These are phyloP conservation scores for Saturnispora mendoncae DNA, from an alignment of 805 yeast genomes.

Conservation along the genomic window DNA sequence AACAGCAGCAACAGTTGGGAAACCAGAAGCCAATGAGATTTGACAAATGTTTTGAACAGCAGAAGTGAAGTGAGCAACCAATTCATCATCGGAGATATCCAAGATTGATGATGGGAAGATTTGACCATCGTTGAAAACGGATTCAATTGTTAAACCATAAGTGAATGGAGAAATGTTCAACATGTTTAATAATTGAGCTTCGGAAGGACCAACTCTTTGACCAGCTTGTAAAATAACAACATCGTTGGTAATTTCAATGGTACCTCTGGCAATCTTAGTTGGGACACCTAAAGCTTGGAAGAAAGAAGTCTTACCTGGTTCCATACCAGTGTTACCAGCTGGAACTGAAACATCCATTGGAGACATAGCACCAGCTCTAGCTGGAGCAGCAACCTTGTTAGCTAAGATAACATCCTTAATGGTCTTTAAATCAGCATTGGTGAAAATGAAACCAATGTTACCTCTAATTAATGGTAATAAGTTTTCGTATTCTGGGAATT, in stretches of 20 bases:
- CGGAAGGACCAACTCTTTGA: conserved; percentile 95
- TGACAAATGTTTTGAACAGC: conserved; percentile 93
- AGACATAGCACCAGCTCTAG: conserved; percentile 99
- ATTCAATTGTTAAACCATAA: conserved; percentile 93
- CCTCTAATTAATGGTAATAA: conserved; percentile 92
- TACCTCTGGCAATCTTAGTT: conserved; percentile 99
- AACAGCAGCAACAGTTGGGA: conserved; percentile 99
- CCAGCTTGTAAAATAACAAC: conserved; percentile 89
- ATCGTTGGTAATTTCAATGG: conserved; percentile 97
- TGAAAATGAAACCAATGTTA: conserved; percentile 99
- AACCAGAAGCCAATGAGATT: conserved; percentile 93
- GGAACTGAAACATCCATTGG: conserved; percentile 96
- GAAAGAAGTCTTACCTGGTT: conserved; percentile 99
- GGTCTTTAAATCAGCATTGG: conserved; percentile 87
- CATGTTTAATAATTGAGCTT: conserved; percentile 98
- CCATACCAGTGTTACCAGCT: conserved; percentile 99
- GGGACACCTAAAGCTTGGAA: conserved; percentile 99
- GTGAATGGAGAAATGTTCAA: conserved; percentile 99
- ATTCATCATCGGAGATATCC: conserved; percentile 97
- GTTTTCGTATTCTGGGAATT: conserved; percentile 94
- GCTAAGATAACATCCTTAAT: conserved; percentile 81
- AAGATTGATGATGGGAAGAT: conserved; percentile 93
- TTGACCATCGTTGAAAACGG: conserved; percentile 98
- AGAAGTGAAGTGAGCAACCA: conserved; percentile 81
- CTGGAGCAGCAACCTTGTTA: conserved; percentile 99